Base-by-base conservation (phyloP, 179 eudicot species). In the Nepenthes alata region DNA sequence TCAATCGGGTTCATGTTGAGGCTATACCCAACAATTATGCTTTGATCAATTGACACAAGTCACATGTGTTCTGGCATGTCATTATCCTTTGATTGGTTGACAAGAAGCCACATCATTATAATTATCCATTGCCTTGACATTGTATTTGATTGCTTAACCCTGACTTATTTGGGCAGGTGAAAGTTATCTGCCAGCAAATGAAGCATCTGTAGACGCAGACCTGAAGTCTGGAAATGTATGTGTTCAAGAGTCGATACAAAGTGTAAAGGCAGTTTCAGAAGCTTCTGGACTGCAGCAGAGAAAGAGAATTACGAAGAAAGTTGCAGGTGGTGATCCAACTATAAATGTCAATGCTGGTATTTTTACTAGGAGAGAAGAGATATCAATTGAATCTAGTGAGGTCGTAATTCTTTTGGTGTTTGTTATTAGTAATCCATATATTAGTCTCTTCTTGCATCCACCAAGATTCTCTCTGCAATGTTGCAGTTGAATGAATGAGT, bases 371-470 rank as follows among this genome's bases (percentile, higher is more conserved):
- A 72, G 75, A 45, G 74, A 79, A 67, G 79, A 68, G 65, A 67
- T 62, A 53, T 65, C 81, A 25, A 52, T 67, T n/a, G 76, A 81
- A 74, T 51, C 74, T 59, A 58, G n/a, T 55, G 76, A 80, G 35
- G 54, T 62, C 10, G 69, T 57, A 50, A 59, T 62, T 54, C 37
- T 63, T 45, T 59, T 14, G 38, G 25, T 12, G 13, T 44, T 34
- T 41, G 11, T 6, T 8, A 25, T 5, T 6, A 35, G 44, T 3
- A 45, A 8, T 36, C n/a, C 45, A 47, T 49, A 10, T 5, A 36
- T 63, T 54, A 6, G 60, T 34, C 10, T 3, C 25, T 6, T 63
- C 1, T 6, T 34, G 1, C 8, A 8, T 36, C 11, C 15, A 1
- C 6, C 16, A 11, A 52, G 5, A 0, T 52, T 52, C 55, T 16